Evolutionary conservation across 2,329 filamentous ascomycete genomes (phyloP).

Genomic region (Phaeosphaeriaceae sp.): DNA sequence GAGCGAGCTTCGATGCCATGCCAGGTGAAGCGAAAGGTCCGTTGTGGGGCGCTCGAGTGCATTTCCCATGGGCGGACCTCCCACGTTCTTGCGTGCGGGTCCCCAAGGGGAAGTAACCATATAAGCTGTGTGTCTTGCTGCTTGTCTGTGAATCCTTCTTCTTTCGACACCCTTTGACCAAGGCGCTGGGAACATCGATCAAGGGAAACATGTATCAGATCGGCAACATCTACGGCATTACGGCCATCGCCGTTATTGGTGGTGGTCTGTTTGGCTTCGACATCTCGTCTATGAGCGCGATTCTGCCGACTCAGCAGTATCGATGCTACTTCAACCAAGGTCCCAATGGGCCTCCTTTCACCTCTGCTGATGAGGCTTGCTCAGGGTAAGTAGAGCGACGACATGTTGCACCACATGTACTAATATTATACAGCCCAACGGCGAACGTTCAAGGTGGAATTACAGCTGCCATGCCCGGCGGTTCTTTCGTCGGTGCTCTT

Average conservation of each 20-base stretch:
- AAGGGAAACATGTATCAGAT: slow-evolving; percentile 48
- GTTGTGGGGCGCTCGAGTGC: slow-evolving; percentile 20
- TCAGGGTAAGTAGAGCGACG: slow-evolving; percentile 49
- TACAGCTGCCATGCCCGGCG: slow-evolving; percentile 74
- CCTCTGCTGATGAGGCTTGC: slow-evolving; percentile 51
- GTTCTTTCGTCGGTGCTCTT: slow-evolving; percentile 72
- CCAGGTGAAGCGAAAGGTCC: slow-evolving; percentile 19
- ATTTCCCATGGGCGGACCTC: slow-evolving; percentile 14
- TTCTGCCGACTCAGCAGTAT: slow-evolving; percentile 72
- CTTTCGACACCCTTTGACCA: neutral
- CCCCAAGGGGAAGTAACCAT: slow-evolving; percentile 14
- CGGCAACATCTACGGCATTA: slow-evolving; percentile 66
- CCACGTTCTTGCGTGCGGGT: slow-evolving; percentile 11
- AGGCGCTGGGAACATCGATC: neutral
- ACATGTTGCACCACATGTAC: neutral
- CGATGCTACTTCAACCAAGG: slow-evolving; percentile 74
- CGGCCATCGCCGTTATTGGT: slow-evolving; percentile 67
- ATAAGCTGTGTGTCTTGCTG: slow-evolving; percentile 17
- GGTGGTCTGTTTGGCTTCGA: slow-evolving; percentile 81
- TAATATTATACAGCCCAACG: neutral
- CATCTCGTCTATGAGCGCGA: slow-evolving; percentile 74
- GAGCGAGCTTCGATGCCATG: slow-evolving; percentile 5
- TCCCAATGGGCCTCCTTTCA: slow-evolving; percentile 39
- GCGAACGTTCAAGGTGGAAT: slow-evolving; percentile 70
- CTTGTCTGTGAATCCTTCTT: neutral